phyloP scores from a whole-genome alignment of 2,329 filamentous ascomycete species.

The Tolypocladium tropicale region DNA sequence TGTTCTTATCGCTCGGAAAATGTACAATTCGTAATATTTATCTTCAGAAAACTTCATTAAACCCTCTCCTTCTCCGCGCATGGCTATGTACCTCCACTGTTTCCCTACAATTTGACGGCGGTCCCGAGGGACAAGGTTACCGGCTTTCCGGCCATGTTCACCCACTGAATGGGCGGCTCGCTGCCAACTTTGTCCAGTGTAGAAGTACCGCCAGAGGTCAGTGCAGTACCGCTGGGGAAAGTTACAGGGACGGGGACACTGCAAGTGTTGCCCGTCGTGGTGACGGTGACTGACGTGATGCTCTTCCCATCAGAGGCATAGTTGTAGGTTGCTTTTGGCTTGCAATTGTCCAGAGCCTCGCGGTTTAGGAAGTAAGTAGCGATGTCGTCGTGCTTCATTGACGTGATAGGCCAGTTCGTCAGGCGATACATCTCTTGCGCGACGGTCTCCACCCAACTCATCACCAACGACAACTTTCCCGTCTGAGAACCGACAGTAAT shows the following conservation, averaged over 20 bases:
- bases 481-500: slow-evolving; percentile 37
- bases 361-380: slow-evolving; percentile 40
- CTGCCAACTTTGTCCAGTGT: slow-evolving; percentile 41
- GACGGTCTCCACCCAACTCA: slow-evolving; percentile 45
- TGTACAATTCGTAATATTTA: no score
- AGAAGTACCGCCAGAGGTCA: slow-evolving; percentile 28
- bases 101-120: background rate
- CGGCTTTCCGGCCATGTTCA: slow-evolving; percentile 30
- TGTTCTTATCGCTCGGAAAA: no score
- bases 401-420: slow-evolving; percentile 13
- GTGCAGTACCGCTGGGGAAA: slow-evolving; percentile 31
- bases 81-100: background rate
- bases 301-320: slow-evolving; percentile 28
- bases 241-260: slow-evolving; percentile 42
- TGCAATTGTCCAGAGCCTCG: slow-evolving; percentile 40
- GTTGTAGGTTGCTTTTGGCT: slow-evolving; percentile 35
- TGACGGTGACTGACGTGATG: slow-evolving; percentile 40
- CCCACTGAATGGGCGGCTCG: slow-evolving; percentile 42
- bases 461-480: slow-evolving; percentile 39
- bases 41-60: background rate
- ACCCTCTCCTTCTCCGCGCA: no score
- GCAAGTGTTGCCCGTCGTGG: slow-evolving; percentile 38
- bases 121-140: slow-evolving; percentile 26
- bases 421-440: slow-evolving; percentile 43
- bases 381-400: slow-evolving; percentile 32